These are phyloP conservation scores for Fraxinus dipetala DNA, from an alignment of 305 asterid species.

Conservation along the genomic window DNA sequence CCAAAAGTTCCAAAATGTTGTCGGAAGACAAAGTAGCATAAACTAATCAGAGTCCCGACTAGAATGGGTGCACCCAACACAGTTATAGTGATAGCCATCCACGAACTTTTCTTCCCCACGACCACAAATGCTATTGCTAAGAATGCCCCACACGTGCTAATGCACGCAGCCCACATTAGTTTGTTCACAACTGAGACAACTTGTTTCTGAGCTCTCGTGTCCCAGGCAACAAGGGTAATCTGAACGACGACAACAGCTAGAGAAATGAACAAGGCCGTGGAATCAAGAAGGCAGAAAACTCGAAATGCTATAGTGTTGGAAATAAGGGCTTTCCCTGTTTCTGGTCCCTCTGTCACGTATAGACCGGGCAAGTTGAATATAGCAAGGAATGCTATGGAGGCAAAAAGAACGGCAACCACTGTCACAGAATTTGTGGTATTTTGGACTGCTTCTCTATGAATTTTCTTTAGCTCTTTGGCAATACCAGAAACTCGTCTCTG, in stretches of 20 bases:
- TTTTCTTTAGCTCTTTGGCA: conserved; percentile 89
- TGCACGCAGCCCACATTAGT: conserved; percentile 97
- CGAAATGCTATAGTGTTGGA: conserved; percentile 59
- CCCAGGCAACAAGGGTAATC: conserved; percentile 93
- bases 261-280: conserved; percentile 88
- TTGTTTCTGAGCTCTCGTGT: conserved; percentile 77
- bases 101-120: conserved; percentile 64
- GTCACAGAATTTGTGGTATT: conserved; percentile 90
- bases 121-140: conserved; percentile 77
- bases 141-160: conserved; percentile 92
- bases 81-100: conserved; percentile 90
- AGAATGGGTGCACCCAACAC: conserved; percentile 80
- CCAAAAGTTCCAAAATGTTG: conserved; percentile 82
- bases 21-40: conserved; percentile 84
- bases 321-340: conserved; percentile 58
- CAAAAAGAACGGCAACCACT: conserved; percentile 85
- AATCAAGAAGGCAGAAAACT: conserved; percentile 73
- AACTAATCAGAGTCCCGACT: conserved; percentile 63
- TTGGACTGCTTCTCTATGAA: conserved; percentile 91
- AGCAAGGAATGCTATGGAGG: conserved; percentile 94
- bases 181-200: conserved; percentile 88
- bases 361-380: conserved; percentile 89
- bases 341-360: conserved; percentile 45
- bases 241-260: conserved; percentile 90
- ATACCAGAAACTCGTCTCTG: conserved; percentile 89